phyloP scores from a whole-genome alignment of 768 basidiomycete genomes.

The Mycena venus region DNA sequence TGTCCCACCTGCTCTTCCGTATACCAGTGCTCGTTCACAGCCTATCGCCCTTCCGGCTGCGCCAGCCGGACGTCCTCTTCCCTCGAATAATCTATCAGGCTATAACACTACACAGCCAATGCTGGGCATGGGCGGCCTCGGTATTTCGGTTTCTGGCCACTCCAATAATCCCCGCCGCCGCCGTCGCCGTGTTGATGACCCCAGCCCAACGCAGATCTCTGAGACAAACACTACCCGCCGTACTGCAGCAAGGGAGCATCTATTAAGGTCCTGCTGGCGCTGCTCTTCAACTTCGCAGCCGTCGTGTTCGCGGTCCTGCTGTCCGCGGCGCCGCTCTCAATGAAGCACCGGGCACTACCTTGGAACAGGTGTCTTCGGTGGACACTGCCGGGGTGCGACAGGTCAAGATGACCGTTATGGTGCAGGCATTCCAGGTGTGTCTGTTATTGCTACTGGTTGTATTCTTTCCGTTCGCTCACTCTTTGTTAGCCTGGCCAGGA shows the following conservation, averaged over 20 bases:
- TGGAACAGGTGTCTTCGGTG: too few relatives aligned
- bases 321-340: too few relatives aligned
- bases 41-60: not conserved
- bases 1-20: too few relatives aligned
- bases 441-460: too few relatives aligned
- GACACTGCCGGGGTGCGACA: too few relatives aligned
- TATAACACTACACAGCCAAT: not conserved
- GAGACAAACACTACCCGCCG: not conserved
- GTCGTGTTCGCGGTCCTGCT: too few relatives aligned
- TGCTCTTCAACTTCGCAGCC: not conserved
- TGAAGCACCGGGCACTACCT: too few relatives aligned
- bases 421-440: too few relatives aligned
- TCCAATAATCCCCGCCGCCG: not conserved
- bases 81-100: not conserved
- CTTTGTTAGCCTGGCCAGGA: too few relatives aligned
- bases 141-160: not conserved
- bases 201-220: not conserved
- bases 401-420: too few relatives aligned
- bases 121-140: not conserved
- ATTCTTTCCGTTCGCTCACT: too few relatives aligned
- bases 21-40: not conserved
- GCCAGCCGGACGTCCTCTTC: not conserved
- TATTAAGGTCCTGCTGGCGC: not conserved
- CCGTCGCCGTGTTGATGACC: not conserved
- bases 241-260: not conserved